Evolutionary conservation across 2,329 filamentous ascomycete genomes (phyloP).

Genomic region (Rugonectria rugulosa): DNA sequence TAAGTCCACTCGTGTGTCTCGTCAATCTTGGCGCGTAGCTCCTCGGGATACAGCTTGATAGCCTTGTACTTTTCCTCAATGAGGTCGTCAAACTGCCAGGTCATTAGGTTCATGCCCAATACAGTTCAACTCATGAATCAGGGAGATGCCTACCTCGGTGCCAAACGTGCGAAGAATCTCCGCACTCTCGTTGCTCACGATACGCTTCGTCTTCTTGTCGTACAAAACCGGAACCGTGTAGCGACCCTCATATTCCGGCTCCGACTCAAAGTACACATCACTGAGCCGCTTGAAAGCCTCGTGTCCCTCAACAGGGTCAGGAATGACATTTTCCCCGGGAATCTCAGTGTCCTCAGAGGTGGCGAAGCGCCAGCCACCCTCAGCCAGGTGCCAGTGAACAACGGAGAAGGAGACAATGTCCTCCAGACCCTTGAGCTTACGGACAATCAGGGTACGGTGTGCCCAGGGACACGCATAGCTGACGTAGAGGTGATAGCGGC

Average conservation of each 20-base stretch:
- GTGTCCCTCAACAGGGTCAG: slow-evolving; percentile 74
- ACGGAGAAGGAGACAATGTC: slow-evolving; percentile 79
- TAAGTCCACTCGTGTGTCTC: slow-evolving; percentile 84
- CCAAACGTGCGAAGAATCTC: slow-evolving; percentile 95
- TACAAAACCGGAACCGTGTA: slow-evolving; percentile 91
- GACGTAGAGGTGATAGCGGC: slow-evolving; percentile 92
- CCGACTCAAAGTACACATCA: slow-evolving; percentile 79
- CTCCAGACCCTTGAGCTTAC: slow-evolving; percentile 91
- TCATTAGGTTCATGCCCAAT: not conserved
- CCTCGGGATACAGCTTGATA: slow-evolving; percentile 72
- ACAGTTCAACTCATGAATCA: not conserved
- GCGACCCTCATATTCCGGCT: slow-evolving; percentile 76
- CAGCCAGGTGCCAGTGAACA: slow-evolving; percentile 90
- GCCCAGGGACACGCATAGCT: slow-evolving; percentile 97
- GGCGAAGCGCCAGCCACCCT: slow-evolving; percentile 82
- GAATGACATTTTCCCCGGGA: slow-evolving; percentile 68
- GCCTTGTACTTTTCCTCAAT: slow-evolving; percentile 65
- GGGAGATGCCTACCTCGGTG: slow-evolving; percentile 62
- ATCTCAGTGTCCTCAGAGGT: slow-evolving; percentile 65
- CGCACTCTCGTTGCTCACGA: slow-evolving; percentile 91
- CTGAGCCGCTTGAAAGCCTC: slow-evolving; percentile 74
- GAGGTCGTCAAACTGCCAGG: slow-evolving; percentile 72
- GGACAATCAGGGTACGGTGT: slow-evolving; percentile 84
- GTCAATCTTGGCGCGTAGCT: slow-evolving; percentile 75
- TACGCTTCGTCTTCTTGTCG: slow-evolving; percentile 76